These are phyloP conservation scores for Limonium bicolor DNA, from an alignment of 148 eudicot species.

Conservation along the genomic window DNA sequence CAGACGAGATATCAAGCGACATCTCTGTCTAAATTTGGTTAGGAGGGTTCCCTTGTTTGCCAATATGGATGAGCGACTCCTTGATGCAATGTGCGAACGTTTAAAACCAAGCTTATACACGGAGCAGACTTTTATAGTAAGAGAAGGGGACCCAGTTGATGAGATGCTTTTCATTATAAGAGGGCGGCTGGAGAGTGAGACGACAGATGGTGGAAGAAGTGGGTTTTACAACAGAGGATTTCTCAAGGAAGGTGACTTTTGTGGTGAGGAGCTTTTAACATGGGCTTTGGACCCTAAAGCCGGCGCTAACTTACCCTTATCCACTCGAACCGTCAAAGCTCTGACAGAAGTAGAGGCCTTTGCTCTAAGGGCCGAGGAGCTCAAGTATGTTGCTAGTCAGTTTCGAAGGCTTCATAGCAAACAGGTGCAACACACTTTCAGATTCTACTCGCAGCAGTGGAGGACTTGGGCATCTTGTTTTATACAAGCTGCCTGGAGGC, in stretches of 20 bases:
- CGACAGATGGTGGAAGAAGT: conserved; percentile 93
- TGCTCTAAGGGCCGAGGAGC: conserved; percentile 75
- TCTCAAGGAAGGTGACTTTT: conserved; percentile 77
- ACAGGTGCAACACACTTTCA: conserved; percentile 86
- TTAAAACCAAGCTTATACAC: conserved; percentile 85
- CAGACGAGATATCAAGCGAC: conserved; percentile 11
- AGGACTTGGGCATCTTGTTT: conserved; percentile 90
- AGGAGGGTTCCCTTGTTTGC: conserved; percentile 77
- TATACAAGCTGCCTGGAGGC: conserved; percentile 87
- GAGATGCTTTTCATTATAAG: conserved; percentile 94
- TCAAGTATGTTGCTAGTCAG: conserved; percentile 84
- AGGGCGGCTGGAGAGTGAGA: conserved; percentile 82
- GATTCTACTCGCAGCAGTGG: conserved; percentile 93
- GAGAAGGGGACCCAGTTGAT: conserved; percentile 92
- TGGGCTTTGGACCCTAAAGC: conserved; percentile 97
- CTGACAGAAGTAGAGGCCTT: conserved; percentile 83
- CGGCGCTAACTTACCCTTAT: conserved; percentile 62
- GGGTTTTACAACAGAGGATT: conserved; percentile 80
- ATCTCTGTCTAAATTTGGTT: conserved; percentile 12
- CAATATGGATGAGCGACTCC: conserved; percentile 84
- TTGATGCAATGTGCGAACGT: conserved; percentile 87
- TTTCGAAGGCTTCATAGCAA: conserved; percentile 86
- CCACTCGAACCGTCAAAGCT: conserved; percentile 83
- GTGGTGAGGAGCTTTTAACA: conserved; percentile 60
- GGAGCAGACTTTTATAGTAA: conserved; percentile 54